Conservation (phyloP, 139 green algal genomes). For the Mychonastes homosphaera region DNA sequence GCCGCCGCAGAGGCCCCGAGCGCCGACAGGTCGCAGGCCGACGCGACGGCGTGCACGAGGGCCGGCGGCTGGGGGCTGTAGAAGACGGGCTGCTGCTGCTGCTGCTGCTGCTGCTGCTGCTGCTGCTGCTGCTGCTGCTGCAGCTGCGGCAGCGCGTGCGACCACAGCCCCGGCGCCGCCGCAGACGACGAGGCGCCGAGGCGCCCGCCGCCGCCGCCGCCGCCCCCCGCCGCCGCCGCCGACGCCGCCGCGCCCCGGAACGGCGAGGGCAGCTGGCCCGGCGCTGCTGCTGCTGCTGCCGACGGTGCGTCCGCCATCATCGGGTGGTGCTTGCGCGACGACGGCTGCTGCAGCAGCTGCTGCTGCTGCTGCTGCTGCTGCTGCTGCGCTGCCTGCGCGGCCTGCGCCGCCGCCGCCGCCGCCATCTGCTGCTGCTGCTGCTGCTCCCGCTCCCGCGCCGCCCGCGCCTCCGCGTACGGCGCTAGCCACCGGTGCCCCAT, state of each 20-base stretch:
- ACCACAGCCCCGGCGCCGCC: background rate
- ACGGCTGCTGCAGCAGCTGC: background rate
- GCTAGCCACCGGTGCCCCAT: slow-evolving; percentile 14
- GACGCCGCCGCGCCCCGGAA: background rate
- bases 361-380: background rate
- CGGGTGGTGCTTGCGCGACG: background rate
- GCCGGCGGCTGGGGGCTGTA: no score
- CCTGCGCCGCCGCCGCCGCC: background rate
- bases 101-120: background rate
- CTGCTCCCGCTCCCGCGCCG: background rate
- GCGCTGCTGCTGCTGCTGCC: background rate
- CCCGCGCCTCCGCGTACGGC: slow-evolving; percentile 9
- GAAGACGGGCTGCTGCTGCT: slow-evolving; percentile 1
- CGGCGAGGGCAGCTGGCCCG: background rate
- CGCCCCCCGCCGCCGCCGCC: background rate
- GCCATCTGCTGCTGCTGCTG: background rate
- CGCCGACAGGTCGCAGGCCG: background rate
- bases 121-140: slow-evolving; percentile 7
- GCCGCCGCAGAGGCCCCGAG: background rate
- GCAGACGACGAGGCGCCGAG: background rate
- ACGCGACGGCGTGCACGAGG: background rate
- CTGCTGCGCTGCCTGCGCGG: background rate
- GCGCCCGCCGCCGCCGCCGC: background rate
- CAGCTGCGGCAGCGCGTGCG: background rate
- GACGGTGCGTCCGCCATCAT: background rate